Percentiles rank a stretch among this genome's conserved stretches.
Evolutionary conservation across 176 grass and related monocot species (phyloP).

Genomic region (Lolium perenne): DNA sequence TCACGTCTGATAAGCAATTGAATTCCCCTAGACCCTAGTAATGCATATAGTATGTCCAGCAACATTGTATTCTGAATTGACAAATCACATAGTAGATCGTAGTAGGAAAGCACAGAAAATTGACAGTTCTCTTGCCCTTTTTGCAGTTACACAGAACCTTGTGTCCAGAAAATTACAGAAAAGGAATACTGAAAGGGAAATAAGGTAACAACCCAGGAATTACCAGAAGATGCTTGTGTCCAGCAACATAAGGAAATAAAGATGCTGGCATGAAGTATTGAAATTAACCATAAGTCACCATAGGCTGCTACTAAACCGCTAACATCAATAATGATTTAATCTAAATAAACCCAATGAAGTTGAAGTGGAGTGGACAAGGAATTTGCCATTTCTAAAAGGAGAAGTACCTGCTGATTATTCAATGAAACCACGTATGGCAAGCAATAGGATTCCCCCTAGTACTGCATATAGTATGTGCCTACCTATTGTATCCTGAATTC

Average conservation of each 20-base stretch:
- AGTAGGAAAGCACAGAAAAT: not conserved
- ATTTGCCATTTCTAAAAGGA: not conserved
- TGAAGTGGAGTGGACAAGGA: not conserved
- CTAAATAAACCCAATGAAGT: not conserved
- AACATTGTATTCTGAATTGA: too few relatives aligned
- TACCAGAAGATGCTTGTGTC: not conserved
- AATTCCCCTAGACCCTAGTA: not conserved
- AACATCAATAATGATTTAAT: not conserved
- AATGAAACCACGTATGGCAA: not conserved
- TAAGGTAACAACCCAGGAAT: not conserved
- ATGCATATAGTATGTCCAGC: not conserved
- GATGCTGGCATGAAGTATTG: too few relatives aligned
- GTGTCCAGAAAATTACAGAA: not conserved
- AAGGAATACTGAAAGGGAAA: not conserved
- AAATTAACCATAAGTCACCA: constrained; percentile 13
- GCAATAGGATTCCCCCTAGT: not conserved
- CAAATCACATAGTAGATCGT: too few relatives aligned
- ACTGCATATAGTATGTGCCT: not conserved
- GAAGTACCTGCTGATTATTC: not conserved
- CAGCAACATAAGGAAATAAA: not conserved
- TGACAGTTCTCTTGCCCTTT: not conserved
- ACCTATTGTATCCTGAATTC: not conserved
- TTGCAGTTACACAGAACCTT: constrained; percentile 21
- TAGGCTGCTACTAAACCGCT: not conserved
- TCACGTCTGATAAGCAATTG: not conserved